Evolutionary conservation across 495 filamentous ascomycete species (phyloP).

Genomic region (Hypoxylon cercidicola): DNA sequence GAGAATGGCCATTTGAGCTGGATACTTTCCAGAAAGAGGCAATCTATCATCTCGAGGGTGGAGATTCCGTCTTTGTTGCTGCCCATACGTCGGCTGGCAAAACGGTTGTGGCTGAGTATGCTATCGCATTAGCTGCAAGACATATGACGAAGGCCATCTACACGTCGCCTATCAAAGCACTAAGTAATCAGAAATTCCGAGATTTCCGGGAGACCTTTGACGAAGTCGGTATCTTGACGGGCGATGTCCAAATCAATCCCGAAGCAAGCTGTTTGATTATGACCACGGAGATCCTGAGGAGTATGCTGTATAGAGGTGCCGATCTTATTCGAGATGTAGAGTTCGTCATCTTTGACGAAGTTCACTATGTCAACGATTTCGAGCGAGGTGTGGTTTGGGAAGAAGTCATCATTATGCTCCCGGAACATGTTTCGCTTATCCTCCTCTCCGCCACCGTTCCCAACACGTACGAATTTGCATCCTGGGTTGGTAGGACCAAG

Average conservation of each 20-base stretch:
- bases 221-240: constrained; percentile 96
- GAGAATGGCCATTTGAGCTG: constrained; percentile 95
- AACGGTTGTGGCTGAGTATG: constrained; percentile 98
- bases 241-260: constrained; percentile 97
- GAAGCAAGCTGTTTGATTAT: constrained; percentile 99
- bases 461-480: constrained; percentile 97
- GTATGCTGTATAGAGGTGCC: constrained; percentile 97
- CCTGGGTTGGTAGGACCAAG: constrained; percentile 97
- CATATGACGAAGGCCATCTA: constrained; percentile 99
- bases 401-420: constrained; percentile 99
- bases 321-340: constrained; percentile 97
- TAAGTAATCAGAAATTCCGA: constrained; percentile 98
- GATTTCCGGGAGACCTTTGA: constrained; percentile 91
- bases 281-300: constrained; percentile 97
- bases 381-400: constrained; percentile 99
- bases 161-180: constrained; percentile 97
- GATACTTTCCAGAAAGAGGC: constrained; percentile 99
- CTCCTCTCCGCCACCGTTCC: constrained; percentile 95
- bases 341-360: constrained; percentile 98
- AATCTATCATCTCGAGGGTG: constrained; percentile 94
- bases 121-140: constrained; percentile 91
- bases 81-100: constrained; percentile 98
- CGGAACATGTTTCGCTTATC: constrained; percentile 94
- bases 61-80: constrained; percentile 98
- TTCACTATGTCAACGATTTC: constrained; percentile 98